Conservation (phyloP, 345 rosid genomes). For the Sonneratia alba region DNA sequence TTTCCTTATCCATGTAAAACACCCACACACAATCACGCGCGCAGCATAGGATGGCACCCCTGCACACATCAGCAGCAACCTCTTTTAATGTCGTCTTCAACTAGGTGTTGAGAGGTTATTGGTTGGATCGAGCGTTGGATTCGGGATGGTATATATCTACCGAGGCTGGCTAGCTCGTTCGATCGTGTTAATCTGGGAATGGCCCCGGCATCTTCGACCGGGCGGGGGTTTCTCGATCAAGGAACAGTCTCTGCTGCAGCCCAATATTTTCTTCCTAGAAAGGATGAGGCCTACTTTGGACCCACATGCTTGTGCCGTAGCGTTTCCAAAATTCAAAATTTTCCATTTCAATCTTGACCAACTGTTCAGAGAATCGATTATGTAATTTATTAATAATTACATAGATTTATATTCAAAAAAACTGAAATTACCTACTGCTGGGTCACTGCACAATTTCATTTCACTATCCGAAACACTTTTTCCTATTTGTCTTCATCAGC, state of each 20-base stretch:
- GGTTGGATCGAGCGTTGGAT: not conserved
- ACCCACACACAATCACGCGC: too few species aligned
- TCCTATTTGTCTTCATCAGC: not conserved
- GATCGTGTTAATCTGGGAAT: too few species aligned
- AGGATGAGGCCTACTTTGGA: slow-evolving; percentile 5
- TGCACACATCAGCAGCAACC: too few species aligned
- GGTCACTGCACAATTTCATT: not conserved
- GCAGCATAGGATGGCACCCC: too few species aligned
- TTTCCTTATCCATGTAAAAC: slow-evolving; percentile 2
- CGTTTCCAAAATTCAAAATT: not conserved
- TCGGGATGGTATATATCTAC: not conserved
- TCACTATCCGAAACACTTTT: not conserved
- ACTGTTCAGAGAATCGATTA: not conserved
- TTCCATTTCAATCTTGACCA: not conserved
- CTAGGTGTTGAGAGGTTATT: not conserved
- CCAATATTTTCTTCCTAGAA: not conserved
- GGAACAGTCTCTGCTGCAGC: not conserved
- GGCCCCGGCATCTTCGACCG: not conserved
- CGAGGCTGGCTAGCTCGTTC: not conserved
- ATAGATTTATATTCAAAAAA: too few species aligned
- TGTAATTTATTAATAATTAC: too few species aligned
- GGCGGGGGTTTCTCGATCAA: not conserved
- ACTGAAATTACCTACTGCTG: not conserved
- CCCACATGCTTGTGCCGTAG: slow-evolving; percentile 7
- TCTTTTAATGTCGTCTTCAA: too few species aligned